These are phyloP conservation scores for Russula compacta DNA, from an alignment of 768 basidiomycete species.

Conservation along the genomic window DNA sequence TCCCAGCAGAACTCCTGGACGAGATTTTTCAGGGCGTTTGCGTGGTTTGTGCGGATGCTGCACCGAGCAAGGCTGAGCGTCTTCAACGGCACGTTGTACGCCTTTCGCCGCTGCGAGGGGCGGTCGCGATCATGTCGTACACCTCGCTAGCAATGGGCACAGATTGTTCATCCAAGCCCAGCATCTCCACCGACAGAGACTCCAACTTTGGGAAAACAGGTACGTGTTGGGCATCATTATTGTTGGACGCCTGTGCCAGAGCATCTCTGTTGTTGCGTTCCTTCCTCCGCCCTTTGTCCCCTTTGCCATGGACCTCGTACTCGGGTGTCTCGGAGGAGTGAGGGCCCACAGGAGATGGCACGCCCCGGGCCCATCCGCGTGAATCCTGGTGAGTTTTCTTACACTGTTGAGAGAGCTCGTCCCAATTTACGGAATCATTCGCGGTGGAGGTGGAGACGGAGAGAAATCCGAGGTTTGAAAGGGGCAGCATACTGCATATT, in stretches of 20 bases:
- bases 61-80: background rate
- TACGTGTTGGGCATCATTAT: background rate
- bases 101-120: background rate
- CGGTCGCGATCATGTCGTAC: background rate
- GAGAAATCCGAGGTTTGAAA: background rate
- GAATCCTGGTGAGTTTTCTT: background rate
- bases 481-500: background rate
- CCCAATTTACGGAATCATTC: background rate
- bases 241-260: background rate
- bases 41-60: background rate
- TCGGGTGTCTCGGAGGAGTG: background rate
- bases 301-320: no score
- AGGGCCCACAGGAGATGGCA: background rate
- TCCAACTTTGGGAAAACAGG: background rate
- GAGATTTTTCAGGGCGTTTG: background rate
- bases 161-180: background rate
- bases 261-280: background rate
- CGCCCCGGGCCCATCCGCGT: background rate
- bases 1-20: background rate
- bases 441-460: background rate
- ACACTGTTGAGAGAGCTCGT: background rate
- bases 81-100: background rate
- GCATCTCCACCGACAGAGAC: background rate
- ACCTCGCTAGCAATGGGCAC: background rate
- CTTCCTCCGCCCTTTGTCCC: background rate